Conservation (phyloP, 352 stramenopile species). For the Ophiocytium majus region DNA sequence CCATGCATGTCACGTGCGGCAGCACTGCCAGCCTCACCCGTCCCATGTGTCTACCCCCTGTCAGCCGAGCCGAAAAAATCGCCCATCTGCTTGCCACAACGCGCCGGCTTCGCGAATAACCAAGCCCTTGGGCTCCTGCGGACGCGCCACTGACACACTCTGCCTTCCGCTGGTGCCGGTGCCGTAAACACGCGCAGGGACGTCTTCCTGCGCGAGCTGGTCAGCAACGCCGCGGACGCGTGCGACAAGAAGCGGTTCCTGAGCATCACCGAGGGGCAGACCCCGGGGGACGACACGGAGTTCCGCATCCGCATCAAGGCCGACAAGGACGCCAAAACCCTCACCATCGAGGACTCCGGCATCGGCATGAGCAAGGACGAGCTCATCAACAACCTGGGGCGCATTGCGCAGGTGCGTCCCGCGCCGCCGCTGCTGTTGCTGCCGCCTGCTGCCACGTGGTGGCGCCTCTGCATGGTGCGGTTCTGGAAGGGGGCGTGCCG, state of each 20-base stretch:
- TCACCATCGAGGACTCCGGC: constrained; percentile 94
- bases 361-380: constrained; percentile 96
- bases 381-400: constrained; percentile 87
- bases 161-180: too few relatives aligned
- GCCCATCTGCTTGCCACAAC: too few relatives aligned
- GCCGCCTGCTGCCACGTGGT: too few relatives aligned
- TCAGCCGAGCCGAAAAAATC: too few relatives aligned
- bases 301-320: constrained; percentile 70
- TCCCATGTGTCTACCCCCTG: too few relatives aligned
- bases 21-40: too few relatives aligned
- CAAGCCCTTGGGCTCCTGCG: too few relatives aligned
- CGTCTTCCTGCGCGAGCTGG: constrained; percentile 91
- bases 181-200: constrained; percentile 68
- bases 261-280: constrained; percentile 76
- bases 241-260: constrained; percentile 98
- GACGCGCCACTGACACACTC: too few relatives aligned
- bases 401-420: constrained; percentile 88
- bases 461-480: too few relatives aligned
- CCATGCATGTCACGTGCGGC: too few relatives aligned
- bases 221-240: constrained; percentile 94
- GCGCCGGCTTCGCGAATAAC: too few relatives aligned
- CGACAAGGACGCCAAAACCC: constrained; percentile 63
- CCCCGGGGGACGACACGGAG: constrained; percentile 65
- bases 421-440: constrained; percentile 58
- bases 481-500: too few relatives aligned